Evolutionary conservation across 768 basidiomycete genomes (phyloP).

Genomic region (Lactifluus hygrophoroides): DNA sequence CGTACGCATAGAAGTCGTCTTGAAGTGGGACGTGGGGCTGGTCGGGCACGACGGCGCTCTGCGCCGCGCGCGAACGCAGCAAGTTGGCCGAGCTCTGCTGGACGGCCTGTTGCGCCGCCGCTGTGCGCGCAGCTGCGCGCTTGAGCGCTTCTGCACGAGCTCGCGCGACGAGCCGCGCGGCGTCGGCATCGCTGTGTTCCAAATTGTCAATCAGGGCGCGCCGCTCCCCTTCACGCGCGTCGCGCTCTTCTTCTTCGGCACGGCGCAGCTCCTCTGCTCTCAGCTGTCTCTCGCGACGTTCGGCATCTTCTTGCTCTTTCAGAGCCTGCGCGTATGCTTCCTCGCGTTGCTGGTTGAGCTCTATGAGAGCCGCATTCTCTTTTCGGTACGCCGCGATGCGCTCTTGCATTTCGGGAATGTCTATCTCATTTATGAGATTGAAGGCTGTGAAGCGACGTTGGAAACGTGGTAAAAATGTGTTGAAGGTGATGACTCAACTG

Average conservation of each 20-base stretch:
- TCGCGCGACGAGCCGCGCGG: slow-evolving; percentile 59
- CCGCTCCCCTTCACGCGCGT: slow-evolving; percentile 62
- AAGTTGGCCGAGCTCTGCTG: slow-evolving; percentile 30
- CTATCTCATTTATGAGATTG: slow-evolving; percentile 88
- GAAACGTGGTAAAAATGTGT: slow-evolving; percentile 17
- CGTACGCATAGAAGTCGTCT: slow-evolving; percentile 69
- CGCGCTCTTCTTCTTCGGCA: slow-evolving; percentile 68
- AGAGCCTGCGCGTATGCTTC: slow-evolving; percentile 65
- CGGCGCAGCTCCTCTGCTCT: slow-evolving; percentile 57
- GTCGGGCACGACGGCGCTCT: slow-evolving; percentile 61
- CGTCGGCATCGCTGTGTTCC: slow-evolving; percentile 67
- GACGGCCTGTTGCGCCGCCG: slow-evolving; percentile 24
- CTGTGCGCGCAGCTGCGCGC: slow-evolving; percentile 48
- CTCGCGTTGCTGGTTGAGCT: slow-evolving; percentile 75
- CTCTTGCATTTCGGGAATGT: slow-evolving; percentile 72
- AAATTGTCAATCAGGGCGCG: slow-evolving; percentile 74
- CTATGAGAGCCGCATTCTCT: slow-evolving; percentile 77
- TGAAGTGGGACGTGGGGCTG: slow-evolving; percentile 72
- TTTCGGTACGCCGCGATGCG: slow-evolving; percentile 70
- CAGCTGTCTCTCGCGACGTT: slow-evolving; percentile 59
- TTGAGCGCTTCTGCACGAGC: slow-evolving; percentile 57
- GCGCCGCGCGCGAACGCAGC: slow-evolving; percentile 55
- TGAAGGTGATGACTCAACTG: slow-evolving; percentile 35
- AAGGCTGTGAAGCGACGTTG: slow-evolving; percentile 44
- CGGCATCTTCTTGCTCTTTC: slow-evolving; percentile 74